A percentile compares a stretch with the other conserved stretches of the same genome.
These are phyloP conservation scores for Plectosphaerella cucumerina DNA, from an alignment of 2,329 filamentous ascomycete species.

Conservation along the genomic window DNA sequence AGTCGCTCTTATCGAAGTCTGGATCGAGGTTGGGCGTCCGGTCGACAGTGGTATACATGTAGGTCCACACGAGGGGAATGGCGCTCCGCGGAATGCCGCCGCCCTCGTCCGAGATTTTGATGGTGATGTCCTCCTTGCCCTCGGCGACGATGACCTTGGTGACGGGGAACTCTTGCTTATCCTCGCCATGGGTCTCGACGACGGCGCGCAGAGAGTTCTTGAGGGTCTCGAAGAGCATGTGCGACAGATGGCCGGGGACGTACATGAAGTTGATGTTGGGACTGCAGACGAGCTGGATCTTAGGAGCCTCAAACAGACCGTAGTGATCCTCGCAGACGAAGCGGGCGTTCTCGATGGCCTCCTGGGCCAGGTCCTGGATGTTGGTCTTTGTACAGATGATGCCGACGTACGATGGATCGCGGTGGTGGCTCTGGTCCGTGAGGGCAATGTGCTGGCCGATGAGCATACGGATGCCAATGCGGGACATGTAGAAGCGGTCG, in stretches of 20 bases:
- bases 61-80: conserved; percentile 98
- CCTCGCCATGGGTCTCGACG: conserved; percentile 89
- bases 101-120: conserved; percentile 96
- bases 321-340: conserved; percentile 99
- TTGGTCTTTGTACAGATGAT: conserved; percentile 99
- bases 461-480: conserved; percentile 98
- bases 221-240: conserved; percentile 99
- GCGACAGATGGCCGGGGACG: conserved; percentile 94
- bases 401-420: conserved; percentile 91
- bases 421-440: conserved; percentile 85
- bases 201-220: conserved; percentile 98
- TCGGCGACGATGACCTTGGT: conserved; percentile 98
- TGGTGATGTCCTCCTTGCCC: conserved; percentile 97
- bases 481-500: conserved; percentile 99
- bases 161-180: conserved; percentile 92
- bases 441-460: conserved; percentile 98
- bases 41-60: conserved; percentile 99
- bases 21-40: conserved; percentile 91
- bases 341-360: conserved; percentile 97
- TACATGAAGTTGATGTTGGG: conserved; percentile 98
- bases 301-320: conserved; percentile 92
- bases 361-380: conserved; percentile 87
- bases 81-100: conserved; percentile 90
- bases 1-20: conserved; percentile 98
- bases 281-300: conserved; percentile 94